Conservation (phyloP, 139 green algal genomes). For the Closterium sp. region DNA sequence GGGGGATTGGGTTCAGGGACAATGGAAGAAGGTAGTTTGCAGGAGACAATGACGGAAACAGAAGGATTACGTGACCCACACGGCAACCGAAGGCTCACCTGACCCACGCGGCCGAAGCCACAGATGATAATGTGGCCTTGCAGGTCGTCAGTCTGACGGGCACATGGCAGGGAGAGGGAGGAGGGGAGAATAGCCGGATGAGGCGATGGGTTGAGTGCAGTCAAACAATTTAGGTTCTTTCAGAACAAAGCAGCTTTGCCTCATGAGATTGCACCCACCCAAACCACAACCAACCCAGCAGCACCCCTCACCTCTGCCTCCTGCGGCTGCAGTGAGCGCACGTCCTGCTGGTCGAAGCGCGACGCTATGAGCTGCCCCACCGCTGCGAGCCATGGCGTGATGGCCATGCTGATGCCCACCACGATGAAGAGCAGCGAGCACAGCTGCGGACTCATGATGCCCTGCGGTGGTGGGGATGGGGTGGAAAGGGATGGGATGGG, state of each 20-base stretch:
- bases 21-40: too few relatives aligned
- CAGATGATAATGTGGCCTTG: constrained; percentile 91
- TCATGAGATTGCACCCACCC: not conserved
- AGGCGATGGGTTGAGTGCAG: not conserved
- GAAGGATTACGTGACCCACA: too few relatives aligned
- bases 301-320: constrained; percentile 60
- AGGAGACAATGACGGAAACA: too few relatives aligned
- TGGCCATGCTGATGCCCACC: constrained; percentile 94
- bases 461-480: constrained; percentile 22
- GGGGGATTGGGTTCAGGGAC: too few relatives aligned
- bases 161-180: not conserved
- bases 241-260: not conserved
- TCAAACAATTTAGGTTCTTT: not conserved
- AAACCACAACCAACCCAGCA: too few relatives aligned
- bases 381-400: constrained; percentile 89
- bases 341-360: constrained; percentile 78
- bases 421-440: constrained; percentile 91
- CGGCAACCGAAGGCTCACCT: constrained; percentile 42
- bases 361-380: constrained; percentile 73
- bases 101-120: constrained; percentile 78
- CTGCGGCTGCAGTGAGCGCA: constrained; percentile 71
- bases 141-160: constrained; percentile 65
- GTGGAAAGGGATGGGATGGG: constrained; percentile 5
- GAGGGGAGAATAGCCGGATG: not conserved
- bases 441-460: constrained; percentile 65